Evolutionary conservation across 352 stramenopile species (phyloP), one percentile per base, ranked within the genome.

Genomic region (Globisporangium solare): DNA sequence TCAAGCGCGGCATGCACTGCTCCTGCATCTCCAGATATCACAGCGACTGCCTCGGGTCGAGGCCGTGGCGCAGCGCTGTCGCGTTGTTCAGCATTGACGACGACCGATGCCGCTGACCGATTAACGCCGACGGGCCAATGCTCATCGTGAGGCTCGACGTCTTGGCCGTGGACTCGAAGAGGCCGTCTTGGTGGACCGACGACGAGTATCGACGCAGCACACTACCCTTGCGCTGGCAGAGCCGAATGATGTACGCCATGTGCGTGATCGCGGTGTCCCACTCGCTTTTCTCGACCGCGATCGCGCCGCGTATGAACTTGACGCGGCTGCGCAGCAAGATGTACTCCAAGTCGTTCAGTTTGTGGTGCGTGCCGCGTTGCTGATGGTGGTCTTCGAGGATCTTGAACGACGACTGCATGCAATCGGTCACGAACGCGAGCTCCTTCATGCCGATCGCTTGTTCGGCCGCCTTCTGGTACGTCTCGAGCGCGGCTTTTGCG

Each of bases 351-450:
- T 92, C 76, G 27, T 67, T 70, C 5, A 89, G 51, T 27, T 85
- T 77, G 45, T 35, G 27, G 27, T 35, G 27, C 27, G 27, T 35
- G 3, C 27, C 27, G 27, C 67, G 66, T 1, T 60, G 51, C 10
- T 69, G 65, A 8, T 70, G 63, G 14, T 71, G 64, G 4, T 81
- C 70, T 18, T 80, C 79, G 18, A 92, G 41, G 41, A 86, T 83
- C 40, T 83, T 83, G 63, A 69, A 83, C 21, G 81, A 81, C n/a
- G 77, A 84, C 48, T 84, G 79, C 69, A 92, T 82, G 63, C 81
- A 92, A 39, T 86, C 79, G 22, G 81, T 74, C 2, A 76, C 81
- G 51, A 89, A 92, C 1, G 73, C 71, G 15, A 88, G 56, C 51
- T 88, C 81, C 45, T 73, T 74, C 21, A 64, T 69, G 2, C 83